phyloP scores from a whole-genome alignment of 2,329 filamentous ascomycete genomes.

The Lasiodiplodia theobromae region DNA sequence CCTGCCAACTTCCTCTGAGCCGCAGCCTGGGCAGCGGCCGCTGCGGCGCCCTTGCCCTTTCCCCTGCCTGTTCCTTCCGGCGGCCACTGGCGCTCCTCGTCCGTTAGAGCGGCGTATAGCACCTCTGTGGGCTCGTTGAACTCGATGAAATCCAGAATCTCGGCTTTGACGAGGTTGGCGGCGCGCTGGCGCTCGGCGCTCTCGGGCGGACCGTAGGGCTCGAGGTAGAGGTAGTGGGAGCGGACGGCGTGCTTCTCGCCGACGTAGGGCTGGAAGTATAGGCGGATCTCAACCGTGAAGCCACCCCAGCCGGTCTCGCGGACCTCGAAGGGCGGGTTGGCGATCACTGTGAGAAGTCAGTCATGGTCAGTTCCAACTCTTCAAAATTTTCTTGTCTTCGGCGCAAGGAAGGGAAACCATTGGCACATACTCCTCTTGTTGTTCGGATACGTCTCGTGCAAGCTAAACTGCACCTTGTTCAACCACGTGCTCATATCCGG shows the following conservation, averaged over 20 bases:
- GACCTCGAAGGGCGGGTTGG: constrained; percentile 75
- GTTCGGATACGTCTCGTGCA: constrained; percentile 96
- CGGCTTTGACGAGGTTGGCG: constrained; percentile 71
- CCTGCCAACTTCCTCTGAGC: constrained; percentile 8
- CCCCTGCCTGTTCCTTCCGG: constrained; percentile 55
- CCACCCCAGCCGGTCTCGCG: constrained; percentile 97
- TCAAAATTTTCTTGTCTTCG: not conserved
- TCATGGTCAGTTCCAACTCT: not conserved
- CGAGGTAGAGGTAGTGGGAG: constrained; percentile 89
- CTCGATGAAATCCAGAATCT: constrained; percentile 90
- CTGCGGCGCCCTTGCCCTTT: constrained; percentile 52
- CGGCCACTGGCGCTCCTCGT: constrained; percentile 65
- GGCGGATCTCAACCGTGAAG: constrained; percentile 93
- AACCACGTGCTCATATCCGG: constrained; percentile 92
- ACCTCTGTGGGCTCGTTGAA: constrained; percentile 97
- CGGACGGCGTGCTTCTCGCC: constrained; percentile 95
- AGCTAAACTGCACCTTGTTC: constrained; percentile 95
- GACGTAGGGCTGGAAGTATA: constrained; percentile 88
- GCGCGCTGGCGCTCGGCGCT: constrained; percentile 64
- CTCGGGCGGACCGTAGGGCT: constrained; percentile 80
- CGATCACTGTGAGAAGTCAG: not conserved
- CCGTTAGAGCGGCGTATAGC: constrained; percentile 86
- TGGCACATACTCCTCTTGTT: constrained; percentile 72
- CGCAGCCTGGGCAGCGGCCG: constrained; percentile 3
- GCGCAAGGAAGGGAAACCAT: constrained; percentile 23